Percentiles rank a stretch among this genome's conserved stretches.
Conservation (phyloP, 768 basidiomycete species). For the Podaxis mareebaensis region DNA sequence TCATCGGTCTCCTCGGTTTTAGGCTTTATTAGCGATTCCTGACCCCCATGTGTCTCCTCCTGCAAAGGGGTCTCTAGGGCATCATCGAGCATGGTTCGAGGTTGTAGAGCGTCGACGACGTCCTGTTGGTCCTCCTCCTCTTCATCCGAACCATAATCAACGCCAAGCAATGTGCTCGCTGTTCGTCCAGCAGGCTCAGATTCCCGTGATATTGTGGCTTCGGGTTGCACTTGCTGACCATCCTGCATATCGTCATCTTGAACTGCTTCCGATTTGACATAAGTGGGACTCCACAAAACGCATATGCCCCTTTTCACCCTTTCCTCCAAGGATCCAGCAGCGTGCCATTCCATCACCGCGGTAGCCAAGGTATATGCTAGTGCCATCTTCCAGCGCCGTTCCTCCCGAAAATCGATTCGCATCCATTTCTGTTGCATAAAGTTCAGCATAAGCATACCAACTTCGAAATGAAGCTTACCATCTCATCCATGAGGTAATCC, state of each 20-base stretch:
- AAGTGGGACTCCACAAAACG: constrained; percentile 60
- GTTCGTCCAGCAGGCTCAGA: constrained; percentile 18
- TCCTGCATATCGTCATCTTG: constrained; percentile 32
- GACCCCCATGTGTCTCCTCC: constrained; percentile 24
- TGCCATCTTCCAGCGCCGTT: constrained; percentile 88
- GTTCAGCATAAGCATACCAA: constrained; percentile 7
- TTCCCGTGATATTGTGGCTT: constrained; percentile 20
- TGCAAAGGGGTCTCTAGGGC: constrained; percentile 43
- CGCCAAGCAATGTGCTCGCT: constrained; percentile 37
- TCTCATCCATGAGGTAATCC: constrained; percentile 96
- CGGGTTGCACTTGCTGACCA: constrained; percentile 29
- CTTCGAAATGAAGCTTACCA: constrained; percentile 53
- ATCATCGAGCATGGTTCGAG: constrained; percentile 54
- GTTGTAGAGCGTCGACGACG: constrained; percentile 61
- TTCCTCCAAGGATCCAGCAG: constrained; percentile 62
- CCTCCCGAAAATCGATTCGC: constrained; percentile 92
- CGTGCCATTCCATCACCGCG: constrained; percentile 87
- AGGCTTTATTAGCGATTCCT: constrained; percentile 21
- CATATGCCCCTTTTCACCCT: constrained; percentile 67
- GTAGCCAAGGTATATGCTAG: constrained; percentile 81
- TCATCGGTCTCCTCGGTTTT: constrained; percentile 61
- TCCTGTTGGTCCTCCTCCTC: constrained; percentile 60
- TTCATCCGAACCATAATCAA: constrained; percentile 66
- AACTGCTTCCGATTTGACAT: constrained; percentile 34
- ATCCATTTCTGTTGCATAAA: constrained; percentile 80